A percentile compares a stretch with the other conserved stretches of the same genome.
phyloP scores from a whole-genome alignment of 2,329 filamentous ascomycete genomes.

The Alternaria arbusti region DNA sequence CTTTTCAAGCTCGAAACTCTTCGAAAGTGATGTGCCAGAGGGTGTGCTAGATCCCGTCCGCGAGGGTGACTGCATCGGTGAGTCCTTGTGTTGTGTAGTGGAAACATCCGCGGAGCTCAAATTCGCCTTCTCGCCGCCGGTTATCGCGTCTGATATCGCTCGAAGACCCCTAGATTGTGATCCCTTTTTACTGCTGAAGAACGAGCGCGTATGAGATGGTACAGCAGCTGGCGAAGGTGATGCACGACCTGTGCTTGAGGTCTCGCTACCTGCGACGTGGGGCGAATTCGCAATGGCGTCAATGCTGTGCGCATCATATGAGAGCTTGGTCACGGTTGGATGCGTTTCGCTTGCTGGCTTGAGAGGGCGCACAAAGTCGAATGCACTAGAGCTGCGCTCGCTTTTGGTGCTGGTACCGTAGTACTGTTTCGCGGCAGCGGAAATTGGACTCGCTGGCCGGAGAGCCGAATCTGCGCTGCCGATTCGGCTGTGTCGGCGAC shows the following conservation, averaged over 20 bases:
- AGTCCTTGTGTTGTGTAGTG: slow-evolving; percentile 58
- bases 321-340: slow-evolving; percentile 64
- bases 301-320: slow-evolving; percentile 58
- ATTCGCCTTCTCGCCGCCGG: slow-evolving; percentile 60
- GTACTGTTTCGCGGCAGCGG: slow-evolving; percentile 72
- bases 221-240: slow-evolving; percentile 51
- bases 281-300: slow-evolving; percentile 52
- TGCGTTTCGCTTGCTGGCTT: slow-evolving; percentile 51
- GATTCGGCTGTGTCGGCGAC: slow-evolving; percentile 74
- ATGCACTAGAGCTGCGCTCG: slow-evolving; percentile 57
- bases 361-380: slow-evolving; percentile 49
- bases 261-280: slow-evolving; percentile 54
- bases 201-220: slow-evolving; percentile 40
- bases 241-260: slow-evolving; percentile 55
- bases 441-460: slow-evolving; percentile 60
- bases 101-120: slow-evolving; percentile 50
- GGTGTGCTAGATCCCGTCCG: slow-evolving; percentile 77
- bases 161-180: slow-evolving; percentile 72
- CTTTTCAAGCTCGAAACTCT: slow-evolving; percentile 81
- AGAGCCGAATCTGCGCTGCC: slow-evolving; percentile 78
- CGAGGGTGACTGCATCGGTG: slow-evolving; percentile 67
- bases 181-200: slow-evolving; percentile 45
- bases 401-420: slow-evolving; percentile 59
- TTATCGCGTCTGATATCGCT: slow-evolving; percentile 78
- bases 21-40: slow-evolving; percentile 62